Evolutionary conservation across 2,329 filamentous ascomycete genomes (phyloP).

Genomic region (Drechslerella stenobrocha): DNA sequence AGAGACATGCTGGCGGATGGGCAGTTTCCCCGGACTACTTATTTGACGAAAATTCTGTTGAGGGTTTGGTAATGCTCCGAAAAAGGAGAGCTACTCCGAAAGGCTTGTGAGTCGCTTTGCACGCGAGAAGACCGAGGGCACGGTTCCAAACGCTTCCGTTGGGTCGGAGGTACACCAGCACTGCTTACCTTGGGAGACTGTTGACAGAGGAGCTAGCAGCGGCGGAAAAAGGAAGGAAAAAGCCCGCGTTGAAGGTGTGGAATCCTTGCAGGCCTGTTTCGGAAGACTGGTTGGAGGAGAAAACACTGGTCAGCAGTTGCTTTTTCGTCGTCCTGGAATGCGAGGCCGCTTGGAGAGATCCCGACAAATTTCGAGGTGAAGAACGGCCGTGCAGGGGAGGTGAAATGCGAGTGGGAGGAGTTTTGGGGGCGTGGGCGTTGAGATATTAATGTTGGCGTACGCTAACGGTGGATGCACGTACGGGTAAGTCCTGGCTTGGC

Average conservation of each 20-base stretch:
- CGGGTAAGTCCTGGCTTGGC: constrained; percentile 4
- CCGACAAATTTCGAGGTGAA: constrained; percentile 39
- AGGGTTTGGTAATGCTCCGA: constrained; percentile 14
- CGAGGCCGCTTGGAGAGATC: constrained; percentile 31
- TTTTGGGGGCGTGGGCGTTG: constrained; percentile 13
- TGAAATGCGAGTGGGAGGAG: background rate
- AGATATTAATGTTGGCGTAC: constrained; percentile 46
- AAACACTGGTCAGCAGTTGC: constrained; percentile 30
- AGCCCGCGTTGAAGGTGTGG: constrained; percentile 37
- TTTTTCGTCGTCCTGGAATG: constrained; percentile 40
- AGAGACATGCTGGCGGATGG: constrained; percentile 39
- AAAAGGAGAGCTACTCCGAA: constrained; percentile 30
- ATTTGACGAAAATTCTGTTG: constrained; percentile 44
- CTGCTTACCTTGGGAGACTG: constrained; percentile 25
- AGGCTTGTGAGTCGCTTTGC: constrained; percentile 46
- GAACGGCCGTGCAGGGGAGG: constrained; percentile 10
- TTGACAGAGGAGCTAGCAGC: constrained; percentile 18
- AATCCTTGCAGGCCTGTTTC: constrained; percentile 48
- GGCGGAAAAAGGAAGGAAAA: constrained; percentile 18
- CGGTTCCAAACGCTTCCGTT: constrained; percentile 43
- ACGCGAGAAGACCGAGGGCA: constrained; percentile 35
- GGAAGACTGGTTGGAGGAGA: constrained; percentile 31
- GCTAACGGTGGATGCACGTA: constrained; percentile 13
- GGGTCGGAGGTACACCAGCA: constrained; percentile 24
- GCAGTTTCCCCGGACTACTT: constrained; percentile 8